phyloP scores from a whole-genome alignment of 805 yeast species.

The Henningerozyma blattae region DNA sequence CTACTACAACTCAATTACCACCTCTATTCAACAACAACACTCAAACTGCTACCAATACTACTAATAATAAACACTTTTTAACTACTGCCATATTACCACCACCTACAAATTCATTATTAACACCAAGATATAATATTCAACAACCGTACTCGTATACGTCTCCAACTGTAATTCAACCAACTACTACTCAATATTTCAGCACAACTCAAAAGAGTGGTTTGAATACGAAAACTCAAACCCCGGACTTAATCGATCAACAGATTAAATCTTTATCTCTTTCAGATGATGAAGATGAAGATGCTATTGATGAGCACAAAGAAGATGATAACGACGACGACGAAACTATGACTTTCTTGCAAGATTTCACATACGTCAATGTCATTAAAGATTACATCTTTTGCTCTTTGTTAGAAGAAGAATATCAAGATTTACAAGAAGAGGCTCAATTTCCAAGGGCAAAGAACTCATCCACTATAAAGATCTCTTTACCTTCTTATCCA shows the following conservation, averaged over 20 bases:
- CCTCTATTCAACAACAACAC: neutral
- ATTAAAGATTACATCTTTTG: constrained; percentile 21
- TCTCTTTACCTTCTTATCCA: neutral
- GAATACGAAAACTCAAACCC: neutral
- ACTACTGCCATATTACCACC: neutral
- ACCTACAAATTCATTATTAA: neutral
- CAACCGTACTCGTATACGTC: too few species aligned
- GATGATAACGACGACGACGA: constrained; percentile 3
- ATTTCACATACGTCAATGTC: constrained; percentile 12
- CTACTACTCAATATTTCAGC: constrained; percentile 6
- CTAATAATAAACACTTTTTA: neutral
- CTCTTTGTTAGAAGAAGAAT: constrained; percentile 18
- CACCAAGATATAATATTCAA: neutral
- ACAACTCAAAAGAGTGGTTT: constrained; percentile 11
- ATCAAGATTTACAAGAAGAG: constrained; percentile 4
- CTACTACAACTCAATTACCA: neutral
- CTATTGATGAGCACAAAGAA: neutral
- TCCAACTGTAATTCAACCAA: neutral
- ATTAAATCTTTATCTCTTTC: neutral
- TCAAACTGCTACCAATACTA: neutral
- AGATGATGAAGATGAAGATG: constrained; percentile 1
- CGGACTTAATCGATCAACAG: neutral
- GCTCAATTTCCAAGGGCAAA: too few species aligned
- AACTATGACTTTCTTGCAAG: constrained; percentile 5
- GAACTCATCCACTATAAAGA: neutral